Evolutionary conservation across 2,329 filamentous ascomycete species (phyloP).

Genomic region (Dryadomyces sulphureus): DNA sequence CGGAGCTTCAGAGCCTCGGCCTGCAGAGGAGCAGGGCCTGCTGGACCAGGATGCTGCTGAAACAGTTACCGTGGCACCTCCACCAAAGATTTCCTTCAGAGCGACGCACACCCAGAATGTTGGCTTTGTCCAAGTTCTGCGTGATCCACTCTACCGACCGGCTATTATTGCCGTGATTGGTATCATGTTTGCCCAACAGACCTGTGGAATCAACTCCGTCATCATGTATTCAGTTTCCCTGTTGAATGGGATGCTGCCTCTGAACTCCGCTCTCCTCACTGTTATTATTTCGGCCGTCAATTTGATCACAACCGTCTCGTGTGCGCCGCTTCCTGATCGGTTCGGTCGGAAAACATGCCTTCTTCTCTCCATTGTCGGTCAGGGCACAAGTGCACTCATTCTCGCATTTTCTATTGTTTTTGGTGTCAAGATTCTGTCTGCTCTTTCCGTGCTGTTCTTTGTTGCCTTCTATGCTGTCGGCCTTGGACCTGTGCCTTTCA

Average conservation of each 20-base stretch:
- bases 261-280: constrained; percentile 70
- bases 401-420: constrained; percentile 70
- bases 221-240: constrained; percentile 97
- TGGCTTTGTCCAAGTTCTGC: constrained; percentile 50
- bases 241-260: constrained; percentile 63
- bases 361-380: constrained; percentile 67
- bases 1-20: constrained; percentile 21
- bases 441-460: constrained; percentile 68
- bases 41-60: constrained; percentile 27
- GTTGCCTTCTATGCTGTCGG: constrained; percentile 84
- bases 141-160: constrained; percentile 51
- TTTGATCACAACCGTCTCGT: constrained; percentile 64
- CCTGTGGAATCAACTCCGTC: constrained; percentile 90
- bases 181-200: constrained; percentile 84
- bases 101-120: constrained; percentile 22
- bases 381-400: constrained; percentile 62
- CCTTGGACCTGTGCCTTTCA: constrained; percentile 87
- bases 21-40: constrained; percentile 54
- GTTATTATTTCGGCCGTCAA: constrained; percentile 81
- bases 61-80: constrained; percentile 11
- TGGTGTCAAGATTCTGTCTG: constrained; percentile 59
- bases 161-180: constrained; percentile 74
- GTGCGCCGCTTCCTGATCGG: constrained; percentile 73
- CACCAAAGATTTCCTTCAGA: constrained; percentile 3
- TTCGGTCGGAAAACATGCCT: constrained; percentile 80